These are phyloP conservation scores for Zygosaccharomyces lentus DNA, from an alignment of 805 yeast species.

Conservation along the genomic window DNA sequence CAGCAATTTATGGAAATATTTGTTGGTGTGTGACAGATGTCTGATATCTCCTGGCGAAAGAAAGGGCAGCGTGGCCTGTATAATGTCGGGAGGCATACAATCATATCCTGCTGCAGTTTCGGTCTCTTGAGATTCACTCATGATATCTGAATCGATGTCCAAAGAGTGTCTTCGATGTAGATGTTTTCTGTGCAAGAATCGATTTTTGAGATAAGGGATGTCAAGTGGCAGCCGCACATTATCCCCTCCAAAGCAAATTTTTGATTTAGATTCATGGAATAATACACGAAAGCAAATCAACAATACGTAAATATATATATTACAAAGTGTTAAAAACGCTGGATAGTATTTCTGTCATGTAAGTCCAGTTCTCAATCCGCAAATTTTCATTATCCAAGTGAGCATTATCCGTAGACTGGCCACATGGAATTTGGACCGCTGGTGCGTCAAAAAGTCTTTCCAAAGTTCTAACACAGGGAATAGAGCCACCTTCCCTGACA, in stretches of 20 bases:
- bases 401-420: constrained; percentile 91
- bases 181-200: not conserved
- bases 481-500: constrained; percentile 95
- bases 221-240: constrained; percentile 1
- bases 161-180: not conserved
- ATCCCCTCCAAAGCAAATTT: not conserved
- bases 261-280: not conserved
- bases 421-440: constrained; percentile 95
- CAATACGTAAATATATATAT: not conserved
- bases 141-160: not conserved
- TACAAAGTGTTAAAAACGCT: constrained; percentile 43
- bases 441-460: constrained; percentile 81
- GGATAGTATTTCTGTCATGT: constrained; percentile 60
- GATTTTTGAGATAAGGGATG: not conserved
- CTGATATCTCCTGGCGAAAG: constrained; percentile 27
- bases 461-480: constrained; percentile 80
- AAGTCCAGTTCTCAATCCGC: constrained; percentile 71
- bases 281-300: not conserved
- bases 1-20: constrained; percentile 29
- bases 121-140: not conserved
- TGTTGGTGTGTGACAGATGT: constrained; percentile 32
- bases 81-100: constrained; percentile 31
- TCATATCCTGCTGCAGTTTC: constrained; percentile 2
- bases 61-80: constrained; percentile 30
- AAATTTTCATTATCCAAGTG: constrained; percentile 85